Percentiles rank a stretch among this genome's conserved stretches.
Evolutionary conservation across 2,329 filamentous ascomycete species (phyloP).

Genomic region (Claviceps sorghi): DNA sequence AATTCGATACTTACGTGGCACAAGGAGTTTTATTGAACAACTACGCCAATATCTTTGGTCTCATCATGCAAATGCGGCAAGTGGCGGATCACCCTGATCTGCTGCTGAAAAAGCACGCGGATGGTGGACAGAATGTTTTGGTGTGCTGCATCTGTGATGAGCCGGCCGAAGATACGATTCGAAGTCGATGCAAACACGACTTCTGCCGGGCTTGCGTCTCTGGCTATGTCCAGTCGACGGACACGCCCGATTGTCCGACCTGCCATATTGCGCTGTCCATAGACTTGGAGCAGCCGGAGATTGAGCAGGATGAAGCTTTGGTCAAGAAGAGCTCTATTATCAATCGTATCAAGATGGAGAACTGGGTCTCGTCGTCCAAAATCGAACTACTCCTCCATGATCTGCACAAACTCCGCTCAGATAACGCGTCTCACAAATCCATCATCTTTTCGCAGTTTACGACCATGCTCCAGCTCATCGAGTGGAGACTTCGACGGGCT

Average conservation of each 20-base stretch:
- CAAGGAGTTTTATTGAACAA: conserved; percentile 92
- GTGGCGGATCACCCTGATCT: conserved; percentile 93
- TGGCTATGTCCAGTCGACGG: conserved; percentile 57
- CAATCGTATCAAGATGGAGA: conserved; percentile 96
- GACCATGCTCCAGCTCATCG: conserved; percentile 90
- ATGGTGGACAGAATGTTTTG: conserved; percentile 77
- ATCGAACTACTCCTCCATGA: conserved; percentile 95
- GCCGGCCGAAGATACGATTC: conserved; percentile 84
- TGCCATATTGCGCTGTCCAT: conserved; percentile 86
- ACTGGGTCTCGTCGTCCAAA: conserved; percentile 97
- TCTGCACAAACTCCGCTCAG: conserved; percentile 76
- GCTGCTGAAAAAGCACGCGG: conserved; percentile 72
- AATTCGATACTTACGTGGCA: conserved; percentile 91
- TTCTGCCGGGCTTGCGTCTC: conserved; percentile 29
- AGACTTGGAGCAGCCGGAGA: conserved; percentile 87
- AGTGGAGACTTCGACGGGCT: conserved; percentile 91
- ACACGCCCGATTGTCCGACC: conserved; percentile 66
- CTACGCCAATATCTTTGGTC: conserved; percentile 95
- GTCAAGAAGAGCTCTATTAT: conserved; percentile 96
- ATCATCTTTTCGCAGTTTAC: conserved; percentile 98
- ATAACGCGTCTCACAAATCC: conserved; percentile 87
- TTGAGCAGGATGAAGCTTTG: conserved; percentile 74
- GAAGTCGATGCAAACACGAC: conserved; percentile 83
- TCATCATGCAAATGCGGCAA: conserved; percentile 99
- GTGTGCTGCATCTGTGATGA: conserved; percentile 95